phyloP scores from a whole-genome alignment of 108 stramenopile genomes.

The Fistulifera solaris region DNA sequence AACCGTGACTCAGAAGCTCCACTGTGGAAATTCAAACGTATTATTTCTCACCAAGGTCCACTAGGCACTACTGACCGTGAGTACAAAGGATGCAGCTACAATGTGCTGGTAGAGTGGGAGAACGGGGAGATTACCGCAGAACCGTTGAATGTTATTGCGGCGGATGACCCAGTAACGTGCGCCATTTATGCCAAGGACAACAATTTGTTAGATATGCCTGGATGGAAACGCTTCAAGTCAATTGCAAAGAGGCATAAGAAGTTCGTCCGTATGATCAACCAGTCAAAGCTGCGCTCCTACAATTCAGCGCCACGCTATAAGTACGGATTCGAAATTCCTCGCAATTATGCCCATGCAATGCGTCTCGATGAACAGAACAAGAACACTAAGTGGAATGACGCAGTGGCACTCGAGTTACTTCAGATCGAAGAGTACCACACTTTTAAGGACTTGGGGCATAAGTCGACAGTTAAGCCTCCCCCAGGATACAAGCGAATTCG shows the following conservation, averaged over 20 bases:
- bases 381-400: conserved; percentile 3
- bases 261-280: background rate
- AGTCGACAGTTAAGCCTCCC: conserved; percentile 11
- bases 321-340: conserved; percentile 1
- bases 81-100: conserved; percentile 16
- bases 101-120: conserved; percentile 22
- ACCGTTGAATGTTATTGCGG: conserved; percentile 8
- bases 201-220: conserved; percentile 15
- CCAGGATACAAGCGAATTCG: conserved; percentile 19
- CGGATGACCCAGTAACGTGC: conserved; percentile 19
- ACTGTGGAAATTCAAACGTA: conserved; percentile 1
- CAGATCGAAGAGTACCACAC: too few relatives aligned
- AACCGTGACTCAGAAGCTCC: background rate
- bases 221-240: conserved; percentile 1
- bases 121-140: conserved; percentile 15
- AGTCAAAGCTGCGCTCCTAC: background rate
- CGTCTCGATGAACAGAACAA: background rate
- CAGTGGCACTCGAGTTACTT: background rate
- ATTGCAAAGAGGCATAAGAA: background rate
- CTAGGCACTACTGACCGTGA: background rate
- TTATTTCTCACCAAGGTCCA: conserved; percentile 16
- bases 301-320: background rate
- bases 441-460: too few relatives aligned
- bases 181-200: conserved; percentile 28
- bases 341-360: background rate